Evolutionary conservation across 192 early-diverging fungal genomes (phyloP).

Genomic region (Backusella westeae): DNA sequence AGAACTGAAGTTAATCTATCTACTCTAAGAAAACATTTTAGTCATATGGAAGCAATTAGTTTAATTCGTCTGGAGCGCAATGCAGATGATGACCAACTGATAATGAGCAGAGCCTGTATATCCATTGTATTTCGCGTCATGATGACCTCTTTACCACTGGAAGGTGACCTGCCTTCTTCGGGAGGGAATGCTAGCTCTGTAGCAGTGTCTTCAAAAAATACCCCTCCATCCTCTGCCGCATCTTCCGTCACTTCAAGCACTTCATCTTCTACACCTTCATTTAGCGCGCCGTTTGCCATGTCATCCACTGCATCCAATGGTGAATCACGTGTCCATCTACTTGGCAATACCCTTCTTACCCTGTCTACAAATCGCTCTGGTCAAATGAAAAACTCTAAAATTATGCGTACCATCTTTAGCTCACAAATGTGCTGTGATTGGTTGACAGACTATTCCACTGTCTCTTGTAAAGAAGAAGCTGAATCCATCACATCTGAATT

Average conservation of each 20-base stretch:
- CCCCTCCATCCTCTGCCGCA: neutral
- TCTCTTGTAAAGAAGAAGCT: slow-evolving; percentile 48
- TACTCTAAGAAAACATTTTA: slow-evolving; percentile 12
- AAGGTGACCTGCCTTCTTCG: slow-evolving; percentile 9
- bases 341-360: neutral
- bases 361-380: neutral
- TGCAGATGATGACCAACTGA: slow-evolving; percentile 47
- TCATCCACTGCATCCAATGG: neutral
- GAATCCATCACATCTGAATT: slow-evolving; percentile 42
- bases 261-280: slow-evolving; percentile 8
- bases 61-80: slow-evolving; percentile 40
- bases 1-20: slow-evolving; percentile 23
- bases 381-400: slow-evolving; percentile 2
- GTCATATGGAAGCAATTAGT: slow-evolving; percentile 24
- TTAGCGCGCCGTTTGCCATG: slow-evolving; percentile 15
- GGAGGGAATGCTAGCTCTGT: slow-evolving; percentile 3
- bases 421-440: slow-evolving; percentile 41
- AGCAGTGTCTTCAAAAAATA: neutral
- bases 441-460: slow-evolving; percentile 49
- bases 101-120: slow-evolving; percentile 32
- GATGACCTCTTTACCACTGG: slow-evolving; percentile 39
- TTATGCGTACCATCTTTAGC: slow-evolving; percentile 11
- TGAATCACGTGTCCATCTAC: slow-evolving; percentile 10
- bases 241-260: slow-evolving; percentile 7
- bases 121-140: slow-evolving; percentile 44